Evolutionary conservation across 1,284 basidiomycete species (phyloP), one percentile per base, ranked within the genome.

Genomic region (Cutaneotrichosporon cavernicola): DNA sequence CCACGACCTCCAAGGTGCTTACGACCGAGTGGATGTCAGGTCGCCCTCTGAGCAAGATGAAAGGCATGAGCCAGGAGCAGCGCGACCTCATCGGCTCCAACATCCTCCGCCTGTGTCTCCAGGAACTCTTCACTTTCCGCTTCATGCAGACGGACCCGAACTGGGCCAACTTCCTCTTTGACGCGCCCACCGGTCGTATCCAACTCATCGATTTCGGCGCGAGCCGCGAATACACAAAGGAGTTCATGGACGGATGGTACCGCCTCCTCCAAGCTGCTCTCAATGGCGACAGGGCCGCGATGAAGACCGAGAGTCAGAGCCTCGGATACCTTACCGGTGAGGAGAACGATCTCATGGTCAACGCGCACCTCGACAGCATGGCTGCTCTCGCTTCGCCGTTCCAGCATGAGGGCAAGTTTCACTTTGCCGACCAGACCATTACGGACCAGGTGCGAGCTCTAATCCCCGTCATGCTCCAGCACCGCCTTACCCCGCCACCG

Each of bases 111-210:
- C 85, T 99, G 4, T 97, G 93, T 73, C 82, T 99, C 49, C 87
- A 86, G 63, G 96, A 99, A 77, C 86, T 98, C 14, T 97, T 98
- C 80, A 84, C 88, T 64, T 97, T 95, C 82, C 84, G 91, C 30
- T 82, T 90, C 55, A 98, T 99, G 97, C 97, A 99, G 80, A 99
- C 96, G 0, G 96, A 99, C 79, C 96, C 97, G 1, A 99, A 99
- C 76, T 98, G 92, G 91, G 91, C 91, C 26, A 99, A 98, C 79
- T 99, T 99, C 82, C 82, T 99, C 32, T 98, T 90, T 87, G 90
- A 95, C 79, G 75, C 68, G 10, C 47, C 34, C 8, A 50, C 47
- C 22, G 68, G 64, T 68, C 90, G 70, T 87, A 84, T 98, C 58
- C 91, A 93, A 72, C 83, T 99, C 22, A 91, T 99, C 65, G 96